A percentile compares a stretch with the other conserved stretches of the same genome.
These are phyloP conservation scores for Arthrinium phaeospermum DNA, from an alignment of 2,329 filamentous ascomycete genomes.

Conservation along the genomic window DNA sequence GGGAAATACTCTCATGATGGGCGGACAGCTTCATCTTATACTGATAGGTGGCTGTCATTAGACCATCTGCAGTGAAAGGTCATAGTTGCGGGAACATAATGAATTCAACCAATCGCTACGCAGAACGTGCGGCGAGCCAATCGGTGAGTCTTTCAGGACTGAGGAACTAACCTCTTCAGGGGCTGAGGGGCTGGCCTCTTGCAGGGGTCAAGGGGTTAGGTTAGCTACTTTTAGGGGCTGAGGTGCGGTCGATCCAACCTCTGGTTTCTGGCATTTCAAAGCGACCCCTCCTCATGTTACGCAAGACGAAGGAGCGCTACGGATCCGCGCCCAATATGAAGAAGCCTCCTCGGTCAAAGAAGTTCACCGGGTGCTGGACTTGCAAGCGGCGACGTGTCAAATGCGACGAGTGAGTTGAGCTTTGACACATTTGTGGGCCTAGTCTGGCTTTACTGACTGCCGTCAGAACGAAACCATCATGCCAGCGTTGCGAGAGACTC, in stretches of 20 bases:
- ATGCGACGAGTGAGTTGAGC: conserved; percentile 26
- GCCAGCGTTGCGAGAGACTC: conserved; percentile 21
- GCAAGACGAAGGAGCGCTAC: background rate
- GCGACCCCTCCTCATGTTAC: background rate
- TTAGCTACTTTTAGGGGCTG: too few species aligned
- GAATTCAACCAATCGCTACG: too few species aligned
- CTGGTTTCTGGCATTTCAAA: background rate
- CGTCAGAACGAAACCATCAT: conserved; percentile 20
- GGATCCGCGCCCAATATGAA: background rate
- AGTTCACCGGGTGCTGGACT: conserved; percentile 20
- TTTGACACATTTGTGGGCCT: background rate
- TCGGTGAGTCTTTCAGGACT: background rate
- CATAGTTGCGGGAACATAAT: background rate
- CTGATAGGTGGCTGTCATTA: background rate
- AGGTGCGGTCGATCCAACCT: too few species aligned
- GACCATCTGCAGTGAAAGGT: too few species aligned
- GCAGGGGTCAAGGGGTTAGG: too few species aligned
- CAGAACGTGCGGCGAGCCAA: too few species aligned
- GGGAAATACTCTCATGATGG: background rate
- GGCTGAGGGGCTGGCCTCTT: background rate
- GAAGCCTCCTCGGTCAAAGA: conserved; percentile 13
- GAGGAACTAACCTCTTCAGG: background rate
- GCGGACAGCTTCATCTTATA: background rate
- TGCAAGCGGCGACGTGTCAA: conserved; percentile 25
- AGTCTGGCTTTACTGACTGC: background rate